Percentiles rank a stretch among this genome's conserved stretches.
Conservation (phyloP, 306 rosid species). For the Cucurbita moschata region DNA sequence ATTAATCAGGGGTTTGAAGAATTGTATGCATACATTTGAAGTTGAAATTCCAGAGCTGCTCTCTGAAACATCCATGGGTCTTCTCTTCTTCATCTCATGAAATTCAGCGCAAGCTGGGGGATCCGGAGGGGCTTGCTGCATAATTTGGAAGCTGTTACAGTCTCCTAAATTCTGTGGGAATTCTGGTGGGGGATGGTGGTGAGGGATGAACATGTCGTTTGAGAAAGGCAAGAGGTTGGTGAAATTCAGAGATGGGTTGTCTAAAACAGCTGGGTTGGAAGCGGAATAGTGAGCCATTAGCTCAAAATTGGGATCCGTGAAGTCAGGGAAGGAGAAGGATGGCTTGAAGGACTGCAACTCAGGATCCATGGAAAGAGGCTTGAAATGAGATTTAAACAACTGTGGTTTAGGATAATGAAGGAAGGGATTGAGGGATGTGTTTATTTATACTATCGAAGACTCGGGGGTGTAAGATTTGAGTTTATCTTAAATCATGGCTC, state of each 20-base stretch:
- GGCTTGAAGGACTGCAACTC: slow-evolving; percentile 39
- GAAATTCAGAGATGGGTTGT: slow-evolving; percentile 35
- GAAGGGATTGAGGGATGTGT: background rate
- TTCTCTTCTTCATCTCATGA: slow-evolving; percentile 46
- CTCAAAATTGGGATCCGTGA: slow-evolving; percentile 45
- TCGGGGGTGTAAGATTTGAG: too few species aligned
- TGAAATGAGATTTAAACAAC: background rate
- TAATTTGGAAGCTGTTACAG: slow-evolving; percentile 11
- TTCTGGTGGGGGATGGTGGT: slow-evolving; percentile 20
- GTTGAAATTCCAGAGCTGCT: slow-evolving; percentile 51
- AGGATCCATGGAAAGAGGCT: slow-evolving; percentile 32
- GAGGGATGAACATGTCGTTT: slow-evolving; percentile 26
- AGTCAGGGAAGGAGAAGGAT: slow-evolving; percentile 36
- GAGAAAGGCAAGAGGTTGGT: slow-evolving; percentile 40
- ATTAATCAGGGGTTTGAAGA: background rate
- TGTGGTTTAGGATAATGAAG: slow-evolving; percentile 31
- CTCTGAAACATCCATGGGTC: slow-evolving; percentile 27
- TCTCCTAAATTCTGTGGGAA: slow-evolving; percentile 30
- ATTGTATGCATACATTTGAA: slow-evolving; percentile 34
- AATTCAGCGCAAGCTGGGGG: background rate
- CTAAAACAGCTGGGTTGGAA: slow-evolving; percentile 20
- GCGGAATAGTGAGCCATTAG: slow-evolving; percentile 32
- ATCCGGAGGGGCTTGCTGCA: background rate
- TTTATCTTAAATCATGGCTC: too few species aligned
- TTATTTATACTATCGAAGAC: slow-evolving; percentile 12